Evolutionary conservation across 176 grass and related monocot species (phyloP), one percentile per base, ranked within the genome.

Genomic region (Aegilops longissima): DNA sequence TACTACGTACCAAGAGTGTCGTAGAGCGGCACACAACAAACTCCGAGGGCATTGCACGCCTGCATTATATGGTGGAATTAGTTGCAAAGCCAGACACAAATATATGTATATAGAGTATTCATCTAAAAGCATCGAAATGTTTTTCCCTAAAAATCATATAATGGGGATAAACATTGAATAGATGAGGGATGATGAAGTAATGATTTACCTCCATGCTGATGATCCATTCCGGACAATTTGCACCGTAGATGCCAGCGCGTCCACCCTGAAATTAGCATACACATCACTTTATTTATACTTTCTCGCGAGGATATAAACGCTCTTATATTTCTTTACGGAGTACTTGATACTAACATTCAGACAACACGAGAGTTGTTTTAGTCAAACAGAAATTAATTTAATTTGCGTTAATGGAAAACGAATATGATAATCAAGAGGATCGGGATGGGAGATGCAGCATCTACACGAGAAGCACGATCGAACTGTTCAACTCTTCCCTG

Each of bases 11-110:
- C 96, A 63, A 98, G 96, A 51, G 84, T 88, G 78, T 98, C 96
- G 66, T 95, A 98, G 63, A 98, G 83, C 0, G 96, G 96, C 61
- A 98, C 93, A 69, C 93, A 95, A 25, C 86, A 95, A 79, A 98
- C 80, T 49, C 93, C 96, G 71, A 95, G 90, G 25, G 93, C 96
- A 73, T 98, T 94, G 86, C 93, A 98, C 64, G 96, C 96, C 96
- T 98, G 67, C 14, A 76, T 4, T 12, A 4, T 1, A 70, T 70
- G 34, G 68, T 70, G 18, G 3, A 18, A 30, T 47, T 17, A 52
- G 8, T 16, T 9, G 25, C 9, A 62, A 62, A n/a, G 8, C 9
- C 1, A 25, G 61, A 24, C 3, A 62, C 8, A 59, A 21, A 59
- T 1, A 59, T 21, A 21, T 59, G 6, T 21, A 59, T 21, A 21